Conservation (phyloP, 2,329 filamentous ascomycete genomes). For the Fusarium nodosum region DNA sequence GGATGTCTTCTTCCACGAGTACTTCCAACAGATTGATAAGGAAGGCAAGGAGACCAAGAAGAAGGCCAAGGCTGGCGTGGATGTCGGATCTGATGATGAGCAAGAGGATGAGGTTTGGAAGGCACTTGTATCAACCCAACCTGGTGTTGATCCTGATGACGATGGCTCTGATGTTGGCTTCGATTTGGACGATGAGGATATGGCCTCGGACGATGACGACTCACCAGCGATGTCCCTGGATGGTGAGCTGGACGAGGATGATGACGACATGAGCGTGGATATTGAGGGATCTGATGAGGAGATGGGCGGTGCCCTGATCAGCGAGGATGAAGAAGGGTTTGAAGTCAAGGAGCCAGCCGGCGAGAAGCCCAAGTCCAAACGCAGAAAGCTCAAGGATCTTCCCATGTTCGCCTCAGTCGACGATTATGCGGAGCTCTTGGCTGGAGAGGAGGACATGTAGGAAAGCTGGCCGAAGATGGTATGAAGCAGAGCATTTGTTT, state of each 20-base stretch:
- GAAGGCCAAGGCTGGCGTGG: slow-evolving; percentile 61
- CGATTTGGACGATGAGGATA: slow-evolving; percentile 63
- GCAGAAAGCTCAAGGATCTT: slow-evolving; percentile 87
- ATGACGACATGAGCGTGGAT: slow-evolving; percentile 58
- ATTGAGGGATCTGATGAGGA: slow-evolving; percentile 59
- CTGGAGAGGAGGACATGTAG: slow-evolving; percentile 71
- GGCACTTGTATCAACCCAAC: slow-evolving; percentile 84
- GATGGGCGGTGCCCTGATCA: slow-evolving; percentile 60
- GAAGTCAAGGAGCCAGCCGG: slow-evolving; percentile 75
- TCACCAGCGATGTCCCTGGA: slow-evolving; percentile 56
- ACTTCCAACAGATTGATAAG: slow-evolving; percentile 84
- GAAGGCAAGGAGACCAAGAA: slow-evolving; percentile 67
- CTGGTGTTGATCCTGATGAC: slow-evolving; percentile 67
- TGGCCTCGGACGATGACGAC: slow-evolving; percentile 65
- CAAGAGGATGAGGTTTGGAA: slow-evolving; percentile 91
- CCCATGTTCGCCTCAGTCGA: slow-evolving; percentile 94
- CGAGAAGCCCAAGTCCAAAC: slow-evolving; percentile 66
- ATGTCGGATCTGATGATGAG: slow-evolving; percentile 67
- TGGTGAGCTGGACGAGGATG: slow-evolving; percentile 63
- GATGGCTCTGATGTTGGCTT: slow-evolving; percentile 67
- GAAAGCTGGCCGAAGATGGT: slow-evolving; percentile 1
- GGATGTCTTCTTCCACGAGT: slow-evolving; percentile 98
- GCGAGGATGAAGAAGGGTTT: slow-evolving; percentile 60
- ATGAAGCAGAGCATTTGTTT: slow-evolving; percentile 35
- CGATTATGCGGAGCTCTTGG: slow-evolving; percentile 90